A percentile compares a stretch with the other conserved stretches of the same genome.
These are phyloP conservation scores for Arbutus unedo DNA, from an alignment of 148 eudicot species.

Conservation along the genomic window DNA sequence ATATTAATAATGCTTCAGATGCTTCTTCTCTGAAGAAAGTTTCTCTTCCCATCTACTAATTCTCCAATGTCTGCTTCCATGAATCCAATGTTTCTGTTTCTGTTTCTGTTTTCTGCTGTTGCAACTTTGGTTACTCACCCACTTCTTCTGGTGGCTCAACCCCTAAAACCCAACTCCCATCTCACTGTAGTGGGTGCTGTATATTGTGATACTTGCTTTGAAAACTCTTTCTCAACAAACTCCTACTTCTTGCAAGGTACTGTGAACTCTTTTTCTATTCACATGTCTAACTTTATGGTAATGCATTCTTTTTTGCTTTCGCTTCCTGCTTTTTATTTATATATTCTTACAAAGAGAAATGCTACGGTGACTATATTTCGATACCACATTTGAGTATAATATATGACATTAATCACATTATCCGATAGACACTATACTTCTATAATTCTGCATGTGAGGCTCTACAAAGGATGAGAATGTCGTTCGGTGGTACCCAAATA, in stretches of 20 bases:
- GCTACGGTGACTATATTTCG: neutral
- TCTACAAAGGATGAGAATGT: neutral
- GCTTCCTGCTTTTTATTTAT: neutral
- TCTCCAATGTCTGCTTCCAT: slow-evolving; percentile 24
- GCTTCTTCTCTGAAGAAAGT: slow-evolving; percentile 23
- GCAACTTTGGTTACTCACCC: slow-evolving; percentile 23
- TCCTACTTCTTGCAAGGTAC: slow-evolving; percentile 84
- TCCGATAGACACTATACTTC: neutral
- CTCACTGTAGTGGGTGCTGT: slow-evolving; percentile 66
- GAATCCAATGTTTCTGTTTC: slow-evolving; percentile 31
- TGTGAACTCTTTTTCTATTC: neutral
- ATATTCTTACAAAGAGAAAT: neutral
- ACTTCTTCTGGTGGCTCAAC: slow-evolving; percentile 25
- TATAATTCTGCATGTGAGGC: neutral
- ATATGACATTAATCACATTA: neutral
- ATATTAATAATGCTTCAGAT: neutral
- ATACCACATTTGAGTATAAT: neutral
- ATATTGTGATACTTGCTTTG: slow-evolving; percentile 65
- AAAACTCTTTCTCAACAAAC: slow-evolving; percentile 44
- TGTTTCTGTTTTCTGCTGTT: slow-evolving; percentile 29
- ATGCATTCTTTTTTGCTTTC: neutral
- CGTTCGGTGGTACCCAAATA: neutral
- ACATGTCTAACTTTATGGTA: neutral
- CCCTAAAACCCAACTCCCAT: slow-evolving; percentile 33
- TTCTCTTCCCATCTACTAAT: slow-evolving; percentile 11